phyloP scores from a whole-genome alignment of 75 land plant genomes.

The Picea sitchensis region DNA sequence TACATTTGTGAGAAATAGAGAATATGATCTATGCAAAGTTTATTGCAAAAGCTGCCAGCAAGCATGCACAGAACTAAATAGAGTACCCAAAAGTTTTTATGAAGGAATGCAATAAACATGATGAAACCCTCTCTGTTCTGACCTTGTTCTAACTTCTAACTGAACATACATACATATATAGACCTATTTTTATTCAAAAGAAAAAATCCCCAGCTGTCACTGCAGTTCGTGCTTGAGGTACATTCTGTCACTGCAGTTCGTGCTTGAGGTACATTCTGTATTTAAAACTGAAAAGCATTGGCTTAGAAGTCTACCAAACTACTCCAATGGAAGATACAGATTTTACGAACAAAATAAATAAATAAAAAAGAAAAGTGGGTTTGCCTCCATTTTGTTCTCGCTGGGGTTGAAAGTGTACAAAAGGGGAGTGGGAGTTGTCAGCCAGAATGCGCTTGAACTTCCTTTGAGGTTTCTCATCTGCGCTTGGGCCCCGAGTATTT shows the following conservation, averaged over 20 bases:
- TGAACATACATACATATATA: neutral
- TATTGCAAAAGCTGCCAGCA: neutral
- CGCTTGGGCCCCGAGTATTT: no score
- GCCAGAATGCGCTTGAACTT: conserved; percentile 66
- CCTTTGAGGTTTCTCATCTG: conserved; percentile 60
- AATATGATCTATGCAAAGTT: neutral
- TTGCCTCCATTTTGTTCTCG: conserved; percentile 14
- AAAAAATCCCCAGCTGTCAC: no score
- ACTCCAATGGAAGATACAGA: neutral
- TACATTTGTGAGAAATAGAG: neutral
- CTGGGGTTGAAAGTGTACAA: conserved; percentile 45
- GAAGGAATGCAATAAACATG: no score
- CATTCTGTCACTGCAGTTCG: no score
- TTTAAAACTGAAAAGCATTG: neutral
- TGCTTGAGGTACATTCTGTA: neutral
- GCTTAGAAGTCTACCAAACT: neutral
- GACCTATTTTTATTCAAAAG: neutral
- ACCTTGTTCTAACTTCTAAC: neutral
- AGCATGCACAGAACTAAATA: neutral
- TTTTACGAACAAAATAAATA: conserved; percentile 2
- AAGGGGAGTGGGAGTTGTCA: conserved; percentile 70
- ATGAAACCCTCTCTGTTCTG: no score
- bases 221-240: no score
- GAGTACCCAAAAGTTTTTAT: neutral
- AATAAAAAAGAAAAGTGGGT: neutral